phyloP scores from a whole-genome alignment of 2,329 filamentous ascomycete genomes.

The Capronia epimyces region DNA sequence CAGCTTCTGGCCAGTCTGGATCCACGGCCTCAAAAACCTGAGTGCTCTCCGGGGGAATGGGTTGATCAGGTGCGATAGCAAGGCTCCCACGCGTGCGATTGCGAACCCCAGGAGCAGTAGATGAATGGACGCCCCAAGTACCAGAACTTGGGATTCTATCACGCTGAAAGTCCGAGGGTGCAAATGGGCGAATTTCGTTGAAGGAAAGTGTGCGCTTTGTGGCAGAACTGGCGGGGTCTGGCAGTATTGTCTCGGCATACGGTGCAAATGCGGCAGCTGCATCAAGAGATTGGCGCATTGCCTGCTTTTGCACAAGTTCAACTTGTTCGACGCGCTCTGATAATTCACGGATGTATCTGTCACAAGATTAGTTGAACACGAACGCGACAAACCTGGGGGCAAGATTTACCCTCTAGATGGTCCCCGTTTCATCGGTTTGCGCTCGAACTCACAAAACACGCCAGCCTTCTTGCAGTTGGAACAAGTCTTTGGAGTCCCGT shows the following conservation, averaged over 20 bases:
- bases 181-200: conserved; percentile 37
- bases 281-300: conserved; percentile 36
- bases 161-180: conserved; percentile 19
- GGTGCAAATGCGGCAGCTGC: conserved; percentile 4
- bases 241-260: conserved; percentile 44
- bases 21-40: conserved; percentile 5
- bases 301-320: conserved; percentile 64
- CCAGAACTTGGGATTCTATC: conserved; percentile 23
- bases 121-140: conserved; percentile 11
- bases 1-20: conserved; percentile 10
- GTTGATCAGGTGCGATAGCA: conserved; percentile 28
- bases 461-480: conserved; percentile 73
- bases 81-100: conserved; percentile 23
- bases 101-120: conserved; percentile 1
- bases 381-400: not conserved
- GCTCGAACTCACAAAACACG: conserved; percentile 76
- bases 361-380: conserved; percentile 1
- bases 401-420: conserved; percentile 72
- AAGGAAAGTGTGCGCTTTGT: conserved; percentile 45
- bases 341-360: conserved; percentile 82
- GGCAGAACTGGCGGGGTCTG: conserved; percentile 39
- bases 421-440: conserved; percentile 80
- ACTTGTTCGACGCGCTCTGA: conserved; percentile 78
- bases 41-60: conserved; percentile 8
- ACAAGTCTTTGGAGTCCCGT: conserved; percentile 59